Percentiles rank a stretch among this genome's conserved stretches.
Evolutionary conservation across 108 stramenopile genomes (phyloP).

Genomic region (Aurantiochytrium sp.): DNA sequence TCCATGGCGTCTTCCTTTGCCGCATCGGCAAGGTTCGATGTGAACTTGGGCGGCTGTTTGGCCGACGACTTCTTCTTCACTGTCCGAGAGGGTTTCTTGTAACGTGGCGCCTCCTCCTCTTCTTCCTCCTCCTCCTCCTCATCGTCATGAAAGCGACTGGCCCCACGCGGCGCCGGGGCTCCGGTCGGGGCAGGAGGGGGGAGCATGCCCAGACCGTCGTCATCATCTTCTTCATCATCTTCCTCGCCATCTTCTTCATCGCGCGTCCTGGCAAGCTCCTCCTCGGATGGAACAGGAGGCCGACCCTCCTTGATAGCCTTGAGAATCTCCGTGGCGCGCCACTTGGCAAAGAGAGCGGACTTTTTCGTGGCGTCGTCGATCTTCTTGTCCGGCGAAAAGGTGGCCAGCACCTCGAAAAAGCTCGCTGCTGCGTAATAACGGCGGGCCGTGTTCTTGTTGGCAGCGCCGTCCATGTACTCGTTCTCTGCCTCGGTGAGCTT

Average conservation of each 20-base stretch:
- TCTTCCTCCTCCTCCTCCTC: neutral
- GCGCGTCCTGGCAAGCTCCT: slow-evolving; percentile 36
- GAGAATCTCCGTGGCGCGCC: slow-evolving; percentile 85
- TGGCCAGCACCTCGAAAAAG: slow-evolving; percentile 77
- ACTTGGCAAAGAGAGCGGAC: slow-evolving; percentile 65
- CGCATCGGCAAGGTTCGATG: neutral
- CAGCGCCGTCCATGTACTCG: slow-evolving; percentile 64
- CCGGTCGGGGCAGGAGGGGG: neutral
- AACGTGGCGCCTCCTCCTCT: neutral
- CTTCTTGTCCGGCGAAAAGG: slow-evolving; percentile 52
- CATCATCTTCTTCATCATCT: neutral
- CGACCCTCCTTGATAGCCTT: slow-evolving; percentile 82
- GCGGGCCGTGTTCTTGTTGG: slow-evolving; percentile 68
- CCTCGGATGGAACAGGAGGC: neutral
- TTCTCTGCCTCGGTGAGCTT: slow-evolving; percentile 76
- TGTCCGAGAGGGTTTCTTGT: neutral
- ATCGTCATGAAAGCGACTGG: neutral
- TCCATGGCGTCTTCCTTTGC: neutral
- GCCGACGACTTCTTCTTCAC: neutral
- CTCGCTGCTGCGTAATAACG: slow-evolving; percentile 81
- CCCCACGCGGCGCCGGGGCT: neutral
- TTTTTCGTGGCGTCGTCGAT: slow-evolving; percentile 22
- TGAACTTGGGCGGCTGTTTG: neutral
- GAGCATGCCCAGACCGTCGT: neutral
- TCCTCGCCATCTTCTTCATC: slow-evolving; percentile 52